Evolutionary conservation across 257 asterid species (phyloP), one percentile per base, ranked within the genome.

Genomic region (Sherardia arvensis): DNA sequence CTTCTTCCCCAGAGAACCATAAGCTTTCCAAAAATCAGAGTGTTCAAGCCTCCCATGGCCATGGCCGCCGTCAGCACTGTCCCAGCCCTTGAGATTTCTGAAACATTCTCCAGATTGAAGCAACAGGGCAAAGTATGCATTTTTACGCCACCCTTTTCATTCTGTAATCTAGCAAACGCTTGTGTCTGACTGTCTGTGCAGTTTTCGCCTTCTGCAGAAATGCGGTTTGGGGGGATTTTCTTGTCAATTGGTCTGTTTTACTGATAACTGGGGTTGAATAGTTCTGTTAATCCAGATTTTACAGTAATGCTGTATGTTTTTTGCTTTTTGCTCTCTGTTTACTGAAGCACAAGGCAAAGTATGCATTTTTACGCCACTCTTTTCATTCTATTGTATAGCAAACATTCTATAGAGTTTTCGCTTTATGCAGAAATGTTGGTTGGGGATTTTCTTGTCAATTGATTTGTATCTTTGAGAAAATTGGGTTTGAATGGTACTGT

Each of bases 311-410:
- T 34, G 12, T 8, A 34, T n/a, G n/a, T n/a, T n/a, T n/a, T n/a
- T n/a, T n/a, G n/a, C n/a, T n/a, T n/a, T n/a, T n/a, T n/a, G n/a
- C n/a, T n/a, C n/a, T n/a, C n/a, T n/a, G n/a, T n/a, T n/a, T n/a
- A 17, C 71, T 90, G 70, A 90, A 72, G 65, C 64, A 80, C 80
- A 80, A 59, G 91, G 95, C 60, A 84, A 85, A 66, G 97, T 90
- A 78, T 36, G 74, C 40, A 40, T 55, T 53, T 69, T 23, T 17
- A 23, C 56, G 21, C 53, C 25, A 11, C 15, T 20, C 15, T 26
- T 18, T 58, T n/a, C 10, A 29, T 12, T 43, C 15, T 4, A 9
- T 51, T 15, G 11, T 45, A 26, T 54, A 15, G 8, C 28, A 26
- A n/a, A 0, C 25, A 20, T 25, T 60, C n/a, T n/a, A n/a, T n/a